Conservation (phyloP, 371 early-diverging fungal genomes). For the Choanephora cucurbitarum region DNA sequence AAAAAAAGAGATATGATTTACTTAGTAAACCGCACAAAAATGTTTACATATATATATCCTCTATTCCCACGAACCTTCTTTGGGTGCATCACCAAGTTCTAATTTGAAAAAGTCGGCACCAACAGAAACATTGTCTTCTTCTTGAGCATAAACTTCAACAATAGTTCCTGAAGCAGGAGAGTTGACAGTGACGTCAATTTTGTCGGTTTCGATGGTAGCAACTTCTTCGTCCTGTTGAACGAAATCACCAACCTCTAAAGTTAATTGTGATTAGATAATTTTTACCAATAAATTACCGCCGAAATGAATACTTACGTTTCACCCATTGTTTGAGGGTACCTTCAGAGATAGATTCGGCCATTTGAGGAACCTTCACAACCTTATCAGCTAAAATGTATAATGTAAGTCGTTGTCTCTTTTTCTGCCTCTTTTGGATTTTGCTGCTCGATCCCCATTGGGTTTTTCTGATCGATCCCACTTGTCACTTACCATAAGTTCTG, state of each 20-base stretch:
- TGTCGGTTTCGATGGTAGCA: slow-evolving; percentile 98
- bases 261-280: background rate
- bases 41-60: too few relatives aligned
- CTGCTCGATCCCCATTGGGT: background rate
- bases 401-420: too few relatives aligned
- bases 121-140: slow-evolving; percentile 92
- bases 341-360: slow-evolving; percentile 98
- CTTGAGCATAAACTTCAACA: slow-evolving; percentile 81
- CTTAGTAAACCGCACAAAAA: background rate
- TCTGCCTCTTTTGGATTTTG: background rate
- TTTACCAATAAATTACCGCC: background rate
- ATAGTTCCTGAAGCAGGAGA: slow-evolving; percentile 90
- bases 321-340: slow-evolving; percentile 95
- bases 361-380: slow-evolving; percentile 90
- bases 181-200: slow-evolving; percentile 96
- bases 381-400: slow-evolving; percentile 56
- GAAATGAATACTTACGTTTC: slow-evolving; percentile 72
- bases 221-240: slow-evolving; percentile 93
- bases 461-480: background rate
- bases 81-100: slow-evolving; percentile 76
- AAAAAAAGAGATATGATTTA: background rate
- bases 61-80: slow-evolving; percentile 53
- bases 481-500: slow-evolving; percentile 45
- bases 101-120: slow-evolving; percentile 93
- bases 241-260: slow-evolving; percentile 91